A percentile compares a stretch with the other conserved stretches of the same genome.
phyloP scores from a whole-genome alignment of 2,329 filamentous ascomycete species.

The Paracoccidioides lutzii region DNA sequence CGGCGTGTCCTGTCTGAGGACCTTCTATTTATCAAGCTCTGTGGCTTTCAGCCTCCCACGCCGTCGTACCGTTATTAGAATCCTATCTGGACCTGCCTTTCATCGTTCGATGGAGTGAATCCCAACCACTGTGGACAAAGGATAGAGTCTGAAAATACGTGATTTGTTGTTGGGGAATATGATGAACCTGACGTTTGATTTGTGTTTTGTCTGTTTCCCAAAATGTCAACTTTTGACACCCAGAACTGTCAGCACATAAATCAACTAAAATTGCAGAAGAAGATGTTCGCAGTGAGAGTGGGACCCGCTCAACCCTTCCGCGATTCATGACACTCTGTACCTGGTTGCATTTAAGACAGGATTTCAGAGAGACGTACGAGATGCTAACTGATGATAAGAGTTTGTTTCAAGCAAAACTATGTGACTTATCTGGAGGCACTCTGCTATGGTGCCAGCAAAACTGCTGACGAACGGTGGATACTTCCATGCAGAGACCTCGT shows the following conservation, averaged over 20 bases:
- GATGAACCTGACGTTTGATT: neutral
- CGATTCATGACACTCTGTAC: neutral
- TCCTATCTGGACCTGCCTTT: neutral
- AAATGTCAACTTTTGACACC: neutral
- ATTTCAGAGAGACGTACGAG: neutral
- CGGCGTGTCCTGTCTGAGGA: neutral
- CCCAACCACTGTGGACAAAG: neutral
- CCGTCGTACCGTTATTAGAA: conserved; percentile 1
- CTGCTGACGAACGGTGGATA: neutral
- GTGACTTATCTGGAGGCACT: neutral
- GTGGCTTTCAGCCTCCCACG: neutral
- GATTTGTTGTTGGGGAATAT: neutral
- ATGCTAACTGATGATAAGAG: neutral
- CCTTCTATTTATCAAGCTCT: neutral
- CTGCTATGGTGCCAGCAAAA: neutral
- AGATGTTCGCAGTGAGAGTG: neutral
- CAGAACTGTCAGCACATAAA: neutral
- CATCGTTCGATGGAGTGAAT: neutral
- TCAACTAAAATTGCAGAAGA: neutral
- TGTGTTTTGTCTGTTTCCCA: neutral
- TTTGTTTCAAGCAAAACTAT: neutral
- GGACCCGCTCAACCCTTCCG: neutral
- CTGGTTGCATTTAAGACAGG: neutral
- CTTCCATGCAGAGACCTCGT: neutral
- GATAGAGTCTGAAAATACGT: neutral